Evolutionary conservation across 257 asterid species (phyloP).

Genomic region (Nicotiana otophora): DNA sequence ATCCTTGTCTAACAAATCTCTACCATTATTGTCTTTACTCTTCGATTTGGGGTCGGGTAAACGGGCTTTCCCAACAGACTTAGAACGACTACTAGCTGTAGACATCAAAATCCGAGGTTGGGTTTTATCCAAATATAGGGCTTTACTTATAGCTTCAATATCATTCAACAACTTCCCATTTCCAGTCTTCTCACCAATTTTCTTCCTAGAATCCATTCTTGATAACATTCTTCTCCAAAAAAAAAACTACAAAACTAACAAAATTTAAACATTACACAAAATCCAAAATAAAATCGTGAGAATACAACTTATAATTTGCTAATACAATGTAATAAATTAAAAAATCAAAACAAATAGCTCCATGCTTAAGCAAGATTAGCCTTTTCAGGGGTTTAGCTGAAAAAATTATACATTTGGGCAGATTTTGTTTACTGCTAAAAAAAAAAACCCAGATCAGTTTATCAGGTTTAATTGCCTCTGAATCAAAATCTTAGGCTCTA

Average conservation of each 20-base stretch:
- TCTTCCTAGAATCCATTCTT: constrained; percentile 57
- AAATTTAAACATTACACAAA: neutral
- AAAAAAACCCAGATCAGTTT: constrained; percentile 11
- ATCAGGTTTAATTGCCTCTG: constrained; percentile 23
- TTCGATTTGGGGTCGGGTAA: constrained; percentile 47
- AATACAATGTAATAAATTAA: neutral
- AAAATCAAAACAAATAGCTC: constrained; percentile 6
- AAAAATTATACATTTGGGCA: constrained; percentile 1
- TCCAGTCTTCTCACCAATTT: constrained; percentile 52
- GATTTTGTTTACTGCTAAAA: neutral
- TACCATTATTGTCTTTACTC: constrained; percentile 38
- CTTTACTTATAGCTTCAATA: constrained; percentile 62
- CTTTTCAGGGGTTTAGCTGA: constrained; percentile 1
- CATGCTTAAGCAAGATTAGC: neutral
- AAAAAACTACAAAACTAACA: constrained; percentile 8
- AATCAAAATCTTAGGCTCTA: constrained; percentile 6
- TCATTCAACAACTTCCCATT: constrained; percentile 64
- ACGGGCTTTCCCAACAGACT: constrained; percentile 62
- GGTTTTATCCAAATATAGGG: constrained; percentile 49
- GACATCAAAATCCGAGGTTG: constrained; percentile 56
- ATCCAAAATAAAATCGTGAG: neutral
- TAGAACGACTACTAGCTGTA: constrained; percentile 78
- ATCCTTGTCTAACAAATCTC: constrained; percentile 53
- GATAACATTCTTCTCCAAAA: constrained; percentile 45
- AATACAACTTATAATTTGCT: neutral